These are phyloP conservation scores for Myxozyma geophila DNA, from an alignment of 805 yeast species.

Conservation along the genomic window DNA sequence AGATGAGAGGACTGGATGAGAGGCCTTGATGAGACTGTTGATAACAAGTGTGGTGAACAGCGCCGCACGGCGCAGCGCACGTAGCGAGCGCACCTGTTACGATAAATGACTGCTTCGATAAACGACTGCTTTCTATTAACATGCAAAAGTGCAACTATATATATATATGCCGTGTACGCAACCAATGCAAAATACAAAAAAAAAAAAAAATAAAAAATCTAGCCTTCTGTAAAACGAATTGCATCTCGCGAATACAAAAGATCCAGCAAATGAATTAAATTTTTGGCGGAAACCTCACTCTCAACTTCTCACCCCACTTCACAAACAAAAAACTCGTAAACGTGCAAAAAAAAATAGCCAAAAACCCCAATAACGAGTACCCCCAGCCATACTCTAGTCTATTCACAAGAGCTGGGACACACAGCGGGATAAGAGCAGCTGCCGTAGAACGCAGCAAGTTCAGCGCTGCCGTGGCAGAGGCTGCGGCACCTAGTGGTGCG, in stretches of 20 bases:
- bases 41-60: neutral
- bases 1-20: no score
- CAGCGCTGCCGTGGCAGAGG: slow-evolving; percentile 35
- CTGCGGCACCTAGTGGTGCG: slow-evolving; percentile 32
- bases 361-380: slow-evolving; percentile 29
- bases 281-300: slow-evolving; percentile 27
- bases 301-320: slow-evolving; percentile 21
- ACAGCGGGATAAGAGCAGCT: slow-evolving; percentile 32
- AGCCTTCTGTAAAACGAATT: no score
- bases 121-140: no score
- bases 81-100: no score
- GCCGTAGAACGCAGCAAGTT: slow-evolving; percentile 32
- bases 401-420: slow-evolving; percentile 26
- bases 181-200: neutral
- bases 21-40: no score
- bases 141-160: neutral
- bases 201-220: neutral
- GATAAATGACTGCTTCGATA: no score
- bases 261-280: neutral
- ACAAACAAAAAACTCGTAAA: slow-evolving; percentile 23
- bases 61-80: no score
- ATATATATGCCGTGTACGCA: neutral
- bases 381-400: slow-evolving; percentile 35
- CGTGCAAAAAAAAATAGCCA: slow-evolving; percentile 28
- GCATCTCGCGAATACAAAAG: no score